Percentiles rank a stretch among this genome's conserved stretches.
Conservation (phyloP, 2,329 filamentous ascomycete species). For the Colletotrichum navitas region DNA sequence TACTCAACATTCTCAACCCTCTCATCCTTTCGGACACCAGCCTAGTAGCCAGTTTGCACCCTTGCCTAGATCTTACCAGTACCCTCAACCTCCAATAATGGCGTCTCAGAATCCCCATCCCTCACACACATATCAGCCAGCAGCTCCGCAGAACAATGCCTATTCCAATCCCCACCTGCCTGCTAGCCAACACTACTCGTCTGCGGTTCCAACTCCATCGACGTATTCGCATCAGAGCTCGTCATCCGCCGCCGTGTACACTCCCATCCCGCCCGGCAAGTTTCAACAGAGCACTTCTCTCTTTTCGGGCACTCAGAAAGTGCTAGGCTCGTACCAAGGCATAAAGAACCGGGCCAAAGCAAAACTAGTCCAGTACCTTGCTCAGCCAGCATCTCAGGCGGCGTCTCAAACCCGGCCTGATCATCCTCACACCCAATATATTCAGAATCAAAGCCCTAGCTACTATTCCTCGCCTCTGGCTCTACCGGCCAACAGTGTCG, state of each 20-base stretch:
- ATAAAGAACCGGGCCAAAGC: constrained; percentile 10
- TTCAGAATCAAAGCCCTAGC: background rate
- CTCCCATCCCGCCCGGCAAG: background rate
- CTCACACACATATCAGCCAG: background rate
- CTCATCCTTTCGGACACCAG: background rate
- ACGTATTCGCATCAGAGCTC: background rate
- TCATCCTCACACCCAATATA: background rate
- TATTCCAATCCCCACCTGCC: background rate
- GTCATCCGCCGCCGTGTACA: background rate
- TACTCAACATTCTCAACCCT: background rate
- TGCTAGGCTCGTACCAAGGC: constrained; percentile 14
- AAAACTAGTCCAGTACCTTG: constrained; percentile 17
- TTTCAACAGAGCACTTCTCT: background rate
- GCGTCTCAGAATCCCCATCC: background rate
- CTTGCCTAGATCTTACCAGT: background rate
- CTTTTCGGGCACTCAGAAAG: constrained; percentile 6
- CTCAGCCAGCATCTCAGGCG: background rate
- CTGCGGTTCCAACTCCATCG: background rate
- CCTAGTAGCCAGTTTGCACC: background rate
- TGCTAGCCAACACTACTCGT: background rate
- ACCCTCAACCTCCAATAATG: background rate
- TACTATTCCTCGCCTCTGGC: background rate
- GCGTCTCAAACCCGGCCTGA: background rate
- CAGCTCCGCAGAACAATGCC: background rate
- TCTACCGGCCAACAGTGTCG: background rate